phyloP scores from a whole-genome alignment of 192 early-diverging fungal species.

The Backusella circina region DNA sequence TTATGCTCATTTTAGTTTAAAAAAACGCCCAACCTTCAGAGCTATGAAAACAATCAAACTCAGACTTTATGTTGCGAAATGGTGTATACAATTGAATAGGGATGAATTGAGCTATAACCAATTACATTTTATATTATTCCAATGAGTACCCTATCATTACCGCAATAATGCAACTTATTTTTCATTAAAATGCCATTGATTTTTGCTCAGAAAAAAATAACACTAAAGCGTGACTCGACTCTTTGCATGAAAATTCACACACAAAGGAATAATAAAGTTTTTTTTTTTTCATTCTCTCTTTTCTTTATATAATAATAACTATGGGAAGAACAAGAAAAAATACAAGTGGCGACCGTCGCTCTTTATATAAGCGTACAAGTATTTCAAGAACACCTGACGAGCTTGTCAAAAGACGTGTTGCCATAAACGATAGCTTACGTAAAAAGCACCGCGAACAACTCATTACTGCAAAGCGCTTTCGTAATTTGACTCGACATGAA shows the following conservation, averaged over 20 bases:
- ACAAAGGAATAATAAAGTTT: neutral
- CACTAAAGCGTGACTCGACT: neutral
- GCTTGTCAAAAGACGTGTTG: slow-evolving; percentile 46
- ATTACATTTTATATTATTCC: too few species aligned
- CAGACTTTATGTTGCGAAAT: neutral
- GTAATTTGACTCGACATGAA: slow-evolving; percentile 31
- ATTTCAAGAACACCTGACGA: slow-evolving; percentile 47
- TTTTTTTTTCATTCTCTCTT: neutral
- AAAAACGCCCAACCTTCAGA: neutral
- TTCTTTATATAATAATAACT: neutral
- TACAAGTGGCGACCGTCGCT: slow-evolving; percentile 17
- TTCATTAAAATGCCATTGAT: neutral
- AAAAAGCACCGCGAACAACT: slow-evolving; percentile 65
- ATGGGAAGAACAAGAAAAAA: slow-evolving; percentile 14
- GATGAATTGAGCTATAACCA: neutral
- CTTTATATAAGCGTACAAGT: slow-evolving; percentile 49
- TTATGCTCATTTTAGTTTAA: too few species aligned
- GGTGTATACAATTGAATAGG: neutral
- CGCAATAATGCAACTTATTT: neutral
- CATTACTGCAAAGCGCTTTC: slow-evolving; percentile 64
- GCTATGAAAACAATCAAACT: neutral
- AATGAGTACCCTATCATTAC: too few species aligned
- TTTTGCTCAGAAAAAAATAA: neutral
- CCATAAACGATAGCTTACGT: slow-evolving; percentile 55
- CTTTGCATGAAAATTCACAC: slow-evolving; percentile 2